Evolutionary conservation across 768 basidiomycete genomes (phyloP).

Genomic region (Leccinum rimulosum): DNA sequence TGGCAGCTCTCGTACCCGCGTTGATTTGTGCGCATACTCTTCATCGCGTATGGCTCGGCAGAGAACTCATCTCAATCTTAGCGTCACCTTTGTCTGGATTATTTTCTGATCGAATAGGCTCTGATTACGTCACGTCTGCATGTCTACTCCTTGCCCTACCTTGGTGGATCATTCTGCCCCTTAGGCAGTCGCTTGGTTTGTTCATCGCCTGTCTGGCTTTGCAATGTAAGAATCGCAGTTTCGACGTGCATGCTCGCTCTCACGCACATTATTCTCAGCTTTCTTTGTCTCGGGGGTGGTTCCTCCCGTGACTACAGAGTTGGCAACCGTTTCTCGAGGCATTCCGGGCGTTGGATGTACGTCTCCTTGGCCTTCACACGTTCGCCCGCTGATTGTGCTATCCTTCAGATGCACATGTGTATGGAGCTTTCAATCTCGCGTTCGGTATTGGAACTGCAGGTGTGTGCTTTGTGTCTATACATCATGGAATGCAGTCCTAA

Average conservation of each 20-base stretch:
- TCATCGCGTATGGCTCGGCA: neutral
- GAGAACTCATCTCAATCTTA: constrained; percentile 23
- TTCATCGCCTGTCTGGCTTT: constrained; percentile 42
- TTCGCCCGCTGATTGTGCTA: constrained; percentile 1
- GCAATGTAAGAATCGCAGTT: constrained; percentile 43
- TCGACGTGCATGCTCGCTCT: neutral
- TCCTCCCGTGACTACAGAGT: constrained; percentile 63
- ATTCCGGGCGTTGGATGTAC: constrained; percentile 68
- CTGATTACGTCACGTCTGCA: constrained; percentile 51
- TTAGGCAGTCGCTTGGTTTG: constrained; percentile 50
- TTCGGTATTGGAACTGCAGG: constrained; percentile 64
- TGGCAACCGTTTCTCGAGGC: constrained; percentile 55
- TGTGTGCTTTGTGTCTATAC: constrained; percentile 30
- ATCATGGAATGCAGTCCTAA: constrained; percentile 1
- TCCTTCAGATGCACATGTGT: constrained; percentile 63
- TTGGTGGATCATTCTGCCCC: constrained; percentile 57
- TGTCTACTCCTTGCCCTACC: constrained; percentile 55
- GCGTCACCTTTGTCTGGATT: constrained; percentile 62
- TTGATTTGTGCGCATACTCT: constrained; percentile 53
- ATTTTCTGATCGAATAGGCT: constrained; percentile 52
- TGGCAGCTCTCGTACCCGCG: constrained; percentile 62
- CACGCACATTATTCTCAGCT: constrained; percentile 34
- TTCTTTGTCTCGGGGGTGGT: constrained; percentile 61
- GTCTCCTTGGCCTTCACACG: constrained; percentile 20
- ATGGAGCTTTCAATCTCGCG: constrained; percentile 70